Base-by-base conservation (phyloP, 2,329 filamentous ascomycete genomes). In the Penicillium sp. region DNA sequence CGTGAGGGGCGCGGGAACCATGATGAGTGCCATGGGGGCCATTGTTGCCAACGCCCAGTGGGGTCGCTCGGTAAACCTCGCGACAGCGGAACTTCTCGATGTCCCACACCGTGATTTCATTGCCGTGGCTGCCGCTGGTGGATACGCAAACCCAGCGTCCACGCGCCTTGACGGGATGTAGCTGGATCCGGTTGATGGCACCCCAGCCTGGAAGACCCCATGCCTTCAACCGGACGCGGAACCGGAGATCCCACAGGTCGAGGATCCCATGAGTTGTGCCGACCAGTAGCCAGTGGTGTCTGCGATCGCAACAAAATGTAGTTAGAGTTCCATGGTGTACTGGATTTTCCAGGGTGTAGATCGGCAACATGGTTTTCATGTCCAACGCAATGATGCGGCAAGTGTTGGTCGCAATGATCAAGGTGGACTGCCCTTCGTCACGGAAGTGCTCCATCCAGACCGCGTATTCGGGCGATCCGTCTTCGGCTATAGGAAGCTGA, bases 211-310 rank as follows among this genome's bases (percentile, higher is more conserved):
- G 87, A 29, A 97, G 83, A 1, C 91, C 91, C 91, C 92, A 97
- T 15, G 88, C 90, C 72, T 90, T 92, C 25, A 97, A 79, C 23
- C 91, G 85, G 66, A 97, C 84, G 63, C 87, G 89, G 80, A 99
- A 99, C n/a, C 94, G 88, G 40, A 99, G 81, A 74, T 99, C 94
- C 94, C 94, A 99, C 1, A 99, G 82, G 70, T 96, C 90, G 8
- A 99, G 80, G 29, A 97, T 88, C 36, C 95, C 94, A 70, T 97
- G 92, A 0, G 91, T 91, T 0, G 95, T 99, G 36, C 92, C 94
- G 0, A 97, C 78, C 2, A 96, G 83, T 3, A 99, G 80, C 94
- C 94, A 99, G 69, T 94, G 92, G 50, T 89, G 87, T 70, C 87
- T 90, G 56, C 86, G 84, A 68, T 97, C 92, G 33, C 96, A 82